Evolutionary conservation across 1,284 basidiomycete species (phyloP), one percentile per base, ranked within the genome.

Genomic region (Mrakiaceae sp.): DNA sequence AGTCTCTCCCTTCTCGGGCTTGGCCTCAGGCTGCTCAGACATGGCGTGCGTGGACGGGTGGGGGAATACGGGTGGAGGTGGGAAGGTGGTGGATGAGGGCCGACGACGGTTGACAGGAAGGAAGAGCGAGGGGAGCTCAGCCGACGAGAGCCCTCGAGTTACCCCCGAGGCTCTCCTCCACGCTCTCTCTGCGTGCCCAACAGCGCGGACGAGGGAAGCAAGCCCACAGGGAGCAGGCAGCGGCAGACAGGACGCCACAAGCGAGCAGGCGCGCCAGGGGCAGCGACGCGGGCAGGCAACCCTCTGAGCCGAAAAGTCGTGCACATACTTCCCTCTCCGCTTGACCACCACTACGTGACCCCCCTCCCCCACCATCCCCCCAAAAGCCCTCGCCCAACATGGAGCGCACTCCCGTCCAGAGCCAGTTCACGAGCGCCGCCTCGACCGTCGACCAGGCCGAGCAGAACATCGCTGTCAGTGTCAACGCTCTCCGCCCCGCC

Each of bases 381-480:
- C 39, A 1, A 27, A 12, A 16, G n/a, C 46, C 10, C 12, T 43
- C 27, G 27, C 10, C 39, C 46, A 64, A 48, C 11, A 66, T 66
- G 64, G 64, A 66, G 64, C 60, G 64, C 60, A 54, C 60, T 8
- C 64, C 64, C 16, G 64, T 66, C 16, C 64, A 66, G 64, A 49
- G 44, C 48, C 65, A 66, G 58, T 66, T 66, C 42, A 63, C 65
- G 10, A 54, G 50, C 50, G 65, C 65, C 9, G 65, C 65, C 6
- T 49, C 43, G n/a, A 60, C 65, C 14, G 62, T 66, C 16, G 67
- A 68, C 48, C 44, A 60, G 3, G 67, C 67, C 42, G 67, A 68
- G 64, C 67, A 68, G 60, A 68, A 68, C 61, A 68, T 68, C 43
- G 58, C 59, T 10, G 67, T 68, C 40, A 50, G 65, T 63, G n/a